Percentiles rank a stretch among this genome's conserved stretches.
Conservation (phyloP, 345 rosid genomes). For the Alliaria petiolata region DNA sequence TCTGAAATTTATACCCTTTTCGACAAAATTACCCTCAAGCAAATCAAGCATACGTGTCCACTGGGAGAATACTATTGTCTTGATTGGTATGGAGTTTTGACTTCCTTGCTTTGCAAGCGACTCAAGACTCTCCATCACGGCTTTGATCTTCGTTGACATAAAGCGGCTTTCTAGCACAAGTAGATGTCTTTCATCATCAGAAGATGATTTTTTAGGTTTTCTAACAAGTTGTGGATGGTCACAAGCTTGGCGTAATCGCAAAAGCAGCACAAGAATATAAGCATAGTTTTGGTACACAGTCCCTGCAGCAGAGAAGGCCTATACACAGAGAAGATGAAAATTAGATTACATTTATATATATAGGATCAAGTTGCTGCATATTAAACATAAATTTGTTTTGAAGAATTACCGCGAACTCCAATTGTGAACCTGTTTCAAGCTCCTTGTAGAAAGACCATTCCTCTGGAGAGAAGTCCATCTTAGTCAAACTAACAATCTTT, state of each 20-base stretch:
- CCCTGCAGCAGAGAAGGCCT: constrained; percentile 85
- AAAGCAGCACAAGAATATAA: constrained; percentile 77
- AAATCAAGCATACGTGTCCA: constrained; percentile 87
- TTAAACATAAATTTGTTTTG: background rate
- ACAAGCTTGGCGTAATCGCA: constrained; percentile 93
- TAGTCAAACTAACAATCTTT: constrained; percentile 47
- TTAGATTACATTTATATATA: too few relatives aligned
- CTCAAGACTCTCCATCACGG: constrained; percentile 57
- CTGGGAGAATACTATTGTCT: constrained; percentile 78
- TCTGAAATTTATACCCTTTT: constrained; percentile 54
- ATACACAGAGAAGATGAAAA: constrained; percentile 4
- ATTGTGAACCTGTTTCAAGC: constrained; percentile 69
- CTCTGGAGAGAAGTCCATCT: constrained; percentile 57
- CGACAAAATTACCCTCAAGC: constrained; percentile 48
- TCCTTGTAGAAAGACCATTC: constrained; percentile 67
- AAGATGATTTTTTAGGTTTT: background rate
- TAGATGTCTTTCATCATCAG: constrained; percentile 8
- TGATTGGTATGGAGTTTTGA: constrained; percentile 15
- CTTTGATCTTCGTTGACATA: constrained; percentile 62
- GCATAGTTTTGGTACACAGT: constrained; percentile 76
- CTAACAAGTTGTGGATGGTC: constrained; percentile 49
- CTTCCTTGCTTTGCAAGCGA: constrained; percentile 28
- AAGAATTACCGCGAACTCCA: constrained; percentile 48
- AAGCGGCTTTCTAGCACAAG: constrained; percentile 36
- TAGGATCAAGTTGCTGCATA: background rate